Percentiles rank a stretch among this genome's conserved stretches.
Conservation (phyloP, 108 stramenopile genomes). For the Conticribra guillardii region DNA sequence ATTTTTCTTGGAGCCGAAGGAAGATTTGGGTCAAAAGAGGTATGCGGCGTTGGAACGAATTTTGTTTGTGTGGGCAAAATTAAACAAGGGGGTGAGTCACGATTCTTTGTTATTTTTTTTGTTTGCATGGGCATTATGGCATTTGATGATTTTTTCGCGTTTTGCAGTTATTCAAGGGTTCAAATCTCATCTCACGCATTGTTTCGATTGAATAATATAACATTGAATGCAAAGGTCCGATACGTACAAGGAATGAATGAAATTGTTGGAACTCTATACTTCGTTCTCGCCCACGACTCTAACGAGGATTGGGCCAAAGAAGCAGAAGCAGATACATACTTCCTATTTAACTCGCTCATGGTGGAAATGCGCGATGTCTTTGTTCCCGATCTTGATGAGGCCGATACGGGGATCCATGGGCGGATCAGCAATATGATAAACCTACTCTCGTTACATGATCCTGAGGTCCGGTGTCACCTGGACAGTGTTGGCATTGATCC, state of each 20-base stretch:
- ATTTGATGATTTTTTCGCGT: too few relatives aligned
- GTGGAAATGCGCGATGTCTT: conserved; percentile 91
- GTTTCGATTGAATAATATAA: too few relatives aligned
- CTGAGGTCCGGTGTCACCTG: conserved; percentile 86
- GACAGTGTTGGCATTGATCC: conserved; percentile 83
- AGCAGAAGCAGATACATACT: conserved; percentile 94
- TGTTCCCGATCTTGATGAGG: conserved; percentile 84
- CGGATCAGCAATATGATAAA: conserved; percentile 81
- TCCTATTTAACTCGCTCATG: conserved; percentile 91
- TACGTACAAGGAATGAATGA: conserved; percentile 99
- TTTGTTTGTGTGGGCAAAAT: conserved; percentile 93
- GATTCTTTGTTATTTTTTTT: not conserved
- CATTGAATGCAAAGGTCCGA: too few relatives aligned
- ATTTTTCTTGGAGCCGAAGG: too few relatives aligned
- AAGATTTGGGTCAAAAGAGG: conserved; percentile 71
- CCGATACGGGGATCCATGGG: conserved; percentile 87
- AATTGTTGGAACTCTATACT: conserved; percentile 92
- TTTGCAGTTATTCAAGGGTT: too few relatives aligned
- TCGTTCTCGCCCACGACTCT: conserved; percentile 87
- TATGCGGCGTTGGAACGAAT: conserved; percentile 91
- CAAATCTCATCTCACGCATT: too few relatives aligned
- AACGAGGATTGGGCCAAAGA: conserved; percentile 76
- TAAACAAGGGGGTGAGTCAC: conserved; percentile 89
- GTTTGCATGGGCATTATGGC: too few relatives aligned
- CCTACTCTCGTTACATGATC: conserved; percentile 83